A percentile compares a stretch with the other conserved stretches of the same genome.
Evolutionary conservation across 2,329 filamentous ascomycete genomes (phyloP).

Genomic region (Didymella sp.): DNA sequence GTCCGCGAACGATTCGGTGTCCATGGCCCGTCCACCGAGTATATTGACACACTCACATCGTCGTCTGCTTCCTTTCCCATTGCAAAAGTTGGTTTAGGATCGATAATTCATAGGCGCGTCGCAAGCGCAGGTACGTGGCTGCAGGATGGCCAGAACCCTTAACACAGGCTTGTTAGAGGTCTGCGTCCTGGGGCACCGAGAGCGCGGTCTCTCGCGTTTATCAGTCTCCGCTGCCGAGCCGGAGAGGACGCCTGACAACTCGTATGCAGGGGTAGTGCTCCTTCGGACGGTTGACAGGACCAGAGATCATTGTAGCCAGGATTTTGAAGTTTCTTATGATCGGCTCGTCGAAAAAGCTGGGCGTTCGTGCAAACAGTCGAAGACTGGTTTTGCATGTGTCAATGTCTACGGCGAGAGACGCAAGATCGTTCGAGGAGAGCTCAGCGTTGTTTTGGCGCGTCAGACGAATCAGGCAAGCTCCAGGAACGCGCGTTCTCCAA

Average conservation of each 20-base stretch:
- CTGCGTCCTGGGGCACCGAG: background rate
- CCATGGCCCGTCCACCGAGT: slow-evolving; percentile 1
- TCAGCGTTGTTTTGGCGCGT: background rate
- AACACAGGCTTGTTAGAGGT: background rate
- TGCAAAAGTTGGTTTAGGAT: background rate
- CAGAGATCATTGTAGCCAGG: background rate
- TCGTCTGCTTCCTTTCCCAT: slow-evolving; percentile 12
- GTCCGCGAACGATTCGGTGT: slow-evolving; percentile 1
- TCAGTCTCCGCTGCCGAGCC: slow-evolving; percentile 1
- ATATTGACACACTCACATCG: slow-evolving; percentile 2
- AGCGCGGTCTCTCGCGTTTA: background rate
- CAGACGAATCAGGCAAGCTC: background rate
- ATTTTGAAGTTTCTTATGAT: background rate
- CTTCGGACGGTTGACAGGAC: background rate
- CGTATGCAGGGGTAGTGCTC: background rate
- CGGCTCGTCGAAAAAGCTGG: background rate
- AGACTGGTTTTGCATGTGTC: background rate
- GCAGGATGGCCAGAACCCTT: background rate
- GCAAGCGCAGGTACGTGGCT: background rate
- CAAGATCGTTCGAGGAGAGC: background rate
- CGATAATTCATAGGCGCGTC: background rate
- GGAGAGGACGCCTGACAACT: slow-evolving; percentile 6
- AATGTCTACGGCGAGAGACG: background rate
- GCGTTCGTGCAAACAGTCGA: background rate
- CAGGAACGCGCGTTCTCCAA: background rate